phyloP scores from a whole-genome alignment of 176 grass and related monocot genomes.

The Zizania latifolia region DNA sequence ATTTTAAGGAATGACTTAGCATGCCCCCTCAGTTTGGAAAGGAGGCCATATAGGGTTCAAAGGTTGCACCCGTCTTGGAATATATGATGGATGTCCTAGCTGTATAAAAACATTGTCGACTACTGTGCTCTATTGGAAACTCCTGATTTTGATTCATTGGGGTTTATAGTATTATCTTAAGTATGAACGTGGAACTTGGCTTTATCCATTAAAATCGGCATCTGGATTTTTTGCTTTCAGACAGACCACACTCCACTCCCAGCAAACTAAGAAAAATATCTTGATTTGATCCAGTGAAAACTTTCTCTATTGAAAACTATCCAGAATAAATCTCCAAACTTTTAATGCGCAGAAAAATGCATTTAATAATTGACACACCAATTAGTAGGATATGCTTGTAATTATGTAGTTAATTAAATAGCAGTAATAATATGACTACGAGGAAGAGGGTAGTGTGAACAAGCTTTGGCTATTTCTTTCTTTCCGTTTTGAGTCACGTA shows the following conservation, averaged over 20 bases:
- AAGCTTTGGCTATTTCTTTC: background rate
- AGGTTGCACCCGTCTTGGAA: background rate
- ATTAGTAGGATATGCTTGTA: background rate
- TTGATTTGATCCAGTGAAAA: background rate
- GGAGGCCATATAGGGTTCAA: no score
- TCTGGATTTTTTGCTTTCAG: background rate
- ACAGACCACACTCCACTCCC: background rate
- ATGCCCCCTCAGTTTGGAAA: no score
- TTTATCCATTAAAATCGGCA: background rate
- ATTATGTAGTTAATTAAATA: background rate
- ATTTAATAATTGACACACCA: background rate
- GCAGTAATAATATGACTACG: background rate
- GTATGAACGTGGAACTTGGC: background rate
- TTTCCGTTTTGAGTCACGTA: background rate
- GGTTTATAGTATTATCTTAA: background rate
- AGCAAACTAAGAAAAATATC: background rate
- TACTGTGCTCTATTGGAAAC: background rate
- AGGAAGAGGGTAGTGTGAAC: slow-evolving; percentile 1
- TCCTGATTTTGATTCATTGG: background rate
- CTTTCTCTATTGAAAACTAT: background rate
- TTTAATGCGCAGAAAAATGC: background rate
- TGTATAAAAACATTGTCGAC: background rate
- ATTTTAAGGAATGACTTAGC: background rate
- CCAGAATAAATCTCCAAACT: background rate
- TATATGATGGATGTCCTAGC: background rate